Percentiles rank a stretch among this genome's conserved stretches.
Evolutionary conservation across 1,139 yeast species (phyloP).

Genomic region (Kurtzmaniella natalensis): DNA sequence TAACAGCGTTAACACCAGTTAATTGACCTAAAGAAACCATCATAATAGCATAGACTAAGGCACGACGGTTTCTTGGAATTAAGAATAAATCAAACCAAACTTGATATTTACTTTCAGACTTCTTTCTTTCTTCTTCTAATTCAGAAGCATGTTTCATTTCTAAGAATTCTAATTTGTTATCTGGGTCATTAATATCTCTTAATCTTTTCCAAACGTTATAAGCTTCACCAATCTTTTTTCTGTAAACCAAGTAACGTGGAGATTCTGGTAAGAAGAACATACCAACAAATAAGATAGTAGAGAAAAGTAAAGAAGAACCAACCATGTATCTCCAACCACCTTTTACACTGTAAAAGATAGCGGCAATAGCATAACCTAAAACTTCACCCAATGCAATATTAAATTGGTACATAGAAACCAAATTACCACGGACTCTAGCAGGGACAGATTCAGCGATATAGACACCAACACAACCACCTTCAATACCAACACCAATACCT

Average conservation of each 20-base stretch:
- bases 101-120: conserved; percentile 22
- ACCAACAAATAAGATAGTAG: conserved; percentile 46
- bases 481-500: conserved; percentile 52
- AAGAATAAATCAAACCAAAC: conserved; percentile 46
- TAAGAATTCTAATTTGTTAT: conserved; percentile 46
- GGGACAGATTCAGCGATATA: conserved; percentile 60
- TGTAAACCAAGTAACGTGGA: conserved; percentile 50
- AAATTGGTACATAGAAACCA: conserved; percentile 55
- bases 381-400: conserved; percentile 58
- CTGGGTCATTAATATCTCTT: conserved; percentile 37
- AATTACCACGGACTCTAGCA: conserved; percentile 51
- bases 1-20: conserved; percentile 53
- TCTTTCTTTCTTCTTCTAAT: conserved; percentile 23
- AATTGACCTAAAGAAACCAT: conserved; percentile 57
- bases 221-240: conserved; percentile 47
- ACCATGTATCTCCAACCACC: conserved; percentile 61
- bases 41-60: conserved; percentile 48
- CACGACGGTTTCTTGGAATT: conserved; percentile 54
- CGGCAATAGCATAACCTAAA: conserved; percentile 53
- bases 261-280: conserved; percentile 47
- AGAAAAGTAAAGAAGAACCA: conserved; percentile 54
- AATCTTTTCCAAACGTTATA: conserved; percentile 53
- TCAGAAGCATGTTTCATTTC: conserved; percentile 36
- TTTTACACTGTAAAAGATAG: conserved; percentile 48
- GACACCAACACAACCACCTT: conserved; percentile 57